Evolutionary conservation across 306 rosid genomes (phyloP), one percentile per base, ranked within the genome.

Genomic region (Lotus japonicus): DNA sequence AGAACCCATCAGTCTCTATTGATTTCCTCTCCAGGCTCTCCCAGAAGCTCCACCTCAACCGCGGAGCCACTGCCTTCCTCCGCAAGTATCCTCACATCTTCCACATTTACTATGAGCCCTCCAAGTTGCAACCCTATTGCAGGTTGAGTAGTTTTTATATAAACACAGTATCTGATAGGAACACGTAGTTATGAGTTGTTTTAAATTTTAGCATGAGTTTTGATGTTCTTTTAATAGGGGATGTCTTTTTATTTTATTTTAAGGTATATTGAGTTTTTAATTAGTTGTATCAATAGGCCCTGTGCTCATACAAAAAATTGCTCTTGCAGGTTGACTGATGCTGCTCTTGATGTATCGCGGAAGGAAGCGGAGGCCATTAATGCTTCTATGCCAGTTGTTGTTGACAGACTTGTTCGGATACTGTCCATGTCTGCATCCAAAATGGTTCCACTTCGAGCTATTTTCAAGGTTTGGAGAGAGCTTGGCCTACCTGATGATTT

Each of bases 401-500:
- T 86, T 46, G 92, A 86, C 41, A 75, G 89, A 58, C 74, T 94
- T 62, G 80, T 85, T 12, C 84, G 92, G 66, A 87, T 94, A 76
- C 57, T 94, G 28, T 82, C 87, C 16, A 85, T 94, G 95, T 82
- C 96, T 35, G 51, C 83, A 19, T 83, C 96, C 45, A 86, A 71
- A 72, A 81, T 45, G 52, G 81, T 94, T 73, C 98, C 98, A 50
- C 89, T 94, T 55, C 90, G 96, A 11, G 95, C 90, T 6, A 68
- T 90, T 85, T 90, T 90, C 54, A 90, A 88, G 71, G 92, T 90
- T 44, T 84, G 94, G 90, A 84, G 87, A 82, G 98, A 90, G 74
- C 87, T 90, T 65, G 98, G 98, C 18, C 83, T 94, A 58, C 98
- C 98, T 19, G 98, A 94, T 74, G 86, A 94, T 79, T 94, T 94